These are phyloP conservation scores for Aspergillus fructus DNA, from an alignment of 2,329 filamentous ascomycete genomes.

Conservation along the genomic window DNA sequence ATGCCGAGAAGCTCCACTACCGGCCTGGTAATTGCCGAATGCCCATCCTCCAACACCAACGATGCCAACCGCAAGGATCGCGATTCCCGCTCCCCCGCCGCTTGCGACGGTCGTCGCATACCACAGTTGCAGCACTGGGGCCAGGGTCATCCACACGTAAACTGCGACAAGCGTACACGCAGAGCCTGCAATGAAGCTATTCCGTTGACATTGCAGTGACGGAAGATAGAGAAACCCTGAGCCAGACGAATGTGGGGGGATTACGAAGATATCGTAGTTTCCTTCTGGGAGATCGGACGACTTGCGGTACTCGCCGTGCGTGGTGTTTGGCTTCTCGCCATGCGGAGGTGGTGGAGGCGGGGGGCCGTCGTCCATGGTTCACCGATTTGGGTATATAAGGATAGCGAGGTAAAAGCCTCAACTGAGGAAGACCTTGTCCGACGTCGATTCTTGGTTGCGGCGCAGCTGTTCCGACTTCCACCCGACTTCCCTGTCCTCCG, in stretches of 20 bases:
- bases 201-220: slow-evolving; percentile 78
- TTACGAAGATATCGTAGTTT: slow-evolving; percentile 96
- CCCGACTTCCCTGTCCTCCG: not conserved
- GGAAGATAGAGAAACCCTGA: slow-evolving; percentile 93
- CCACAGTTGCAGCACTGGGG: slow-evolving; percentile 73
- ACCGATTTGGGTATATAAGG: slow-evolving; percentile 4
- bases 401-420: not conserved
- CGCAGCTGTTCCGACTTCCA: not conserved
- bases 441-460: not conserved
- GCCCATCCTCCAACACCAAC: slow-evolving; percentile 81
- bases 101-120: slow-evolving; percentile 68
- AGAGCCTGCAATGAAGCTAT: slow-evolving; percentile 88
- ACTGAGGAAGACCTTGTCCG: not conserved
- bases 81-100: slow-evolving; percentile 71
- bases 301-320: slow-evolving; percentile 51
- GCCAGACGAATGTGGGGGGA: slow-evolving; percentile 86
- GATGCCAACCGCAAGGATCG: slow-evolving; percentile 69
- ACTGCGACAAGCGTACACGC: slow-evolving; percentile 72
- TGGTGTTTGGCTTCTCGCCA: slow-evolving; percentile 71
- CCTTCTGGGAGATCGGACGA: slow-evolving; percentile 71
- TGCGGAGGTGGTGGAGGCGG: slow-evolving; percentile 83
- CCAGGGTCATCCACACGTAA: slow-evolving; percentile 68
- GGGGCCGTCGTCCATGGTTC: slow-evolving; percentile 44
- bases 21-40: slow-evolving; percentile 63
- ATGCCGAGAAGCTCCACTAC: slow-evolving; percentile 9